Conservation (phyloP, 768 basidiomycete species). For the Tubosaeta brunneosetosa region DNA sequence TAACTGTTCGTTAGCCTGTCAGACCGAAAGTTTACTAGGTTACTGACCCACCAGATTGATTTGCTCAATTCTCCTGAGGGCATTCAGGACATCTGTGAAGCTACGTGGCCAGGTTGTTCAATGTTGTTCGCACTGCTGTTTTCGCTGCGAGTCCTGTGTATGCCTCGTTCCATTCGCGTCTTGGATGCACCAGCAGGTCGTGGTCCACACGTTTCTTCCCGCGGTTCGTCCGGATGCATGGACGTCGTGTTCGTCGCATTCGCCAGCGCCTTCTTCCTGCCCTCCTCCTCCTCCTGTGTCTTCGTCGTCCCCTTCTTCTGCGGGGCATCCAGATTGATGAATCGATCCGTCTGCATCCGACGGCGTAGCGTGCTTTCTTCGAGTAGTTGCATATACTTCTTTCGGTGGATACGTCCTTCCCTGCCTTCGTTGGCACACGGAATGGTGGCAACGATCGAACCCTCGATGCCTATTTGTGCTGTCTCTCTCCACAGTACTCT, state of each 20-base stretch:
- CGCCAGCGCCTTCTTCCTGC: slow-evolving; percentile 11
- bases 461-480: not conserved
- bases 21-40: not conserved
- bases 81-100: not conserved
- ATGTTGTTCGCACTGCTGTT: not conserved
- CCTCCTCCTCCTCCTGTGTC: not conserved
- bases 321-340: not conserved
- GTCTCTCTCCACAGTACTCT: slow-evolving; percentile 18
- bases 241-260: slow-evolving; percentile 10
- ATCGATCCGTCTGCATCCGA: slow-evolving; percentile 9
- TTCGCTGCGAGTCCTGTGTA: slow-evolving; percentile 11
- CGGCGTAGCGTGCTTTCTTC: slow-evolving; percentile 19
- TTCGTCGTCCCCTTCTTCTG: slow-evolving; percentile 1
- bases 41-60: not conserved
- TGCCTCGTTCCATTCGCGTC: not conserved
- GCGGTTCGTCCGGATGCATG: not conserved
- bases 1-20: not conserved
- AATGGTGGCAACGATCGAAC: not conserved
- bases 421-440: not conserved
- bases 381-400: slow-evolving; percentile 18
- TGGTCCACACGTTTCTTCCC: not conserved
- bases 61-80: not conserved
- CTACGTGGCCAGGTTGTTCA: not conserved
- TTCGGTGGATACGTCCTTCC: slow-evolving; percentile 5
- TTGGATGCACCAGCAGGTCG: not conserved